phyloP scores from a whole-genome alignment of 1,139 yeast genomes.

The Suhomyces kunorum region DNA sequence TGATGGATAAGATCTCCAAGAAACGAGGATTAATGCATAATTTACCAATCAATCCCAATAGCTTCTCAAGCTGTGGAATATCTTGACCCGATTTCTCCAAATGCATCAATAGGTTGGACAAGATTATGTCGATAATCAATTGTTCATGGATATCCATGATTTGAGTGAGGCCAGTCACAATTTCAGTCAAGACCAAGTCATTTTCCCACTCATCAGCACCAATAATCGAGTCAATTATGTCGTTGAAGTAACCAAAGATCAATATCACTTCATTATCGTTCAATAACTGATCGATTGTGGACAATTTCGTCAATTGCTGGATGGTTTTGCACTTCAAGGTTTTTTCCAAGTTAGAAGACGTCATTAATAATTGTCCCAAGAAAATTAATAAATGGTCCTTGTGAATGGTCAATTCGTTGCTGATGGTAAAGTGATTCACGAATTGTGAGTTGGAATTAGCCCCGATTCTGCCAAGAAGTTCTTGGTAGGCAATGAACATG shows the following conservation, averaged over 20 bases:
- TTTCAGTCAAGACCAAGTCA: slow-evolving; percentile 36
- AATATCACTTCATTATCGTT: slow-evolving; percentile 57
- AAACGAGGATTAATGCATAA: slow-evolving; percentile 49
- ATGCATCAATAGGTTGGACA: slow-evolving; percentile 59
- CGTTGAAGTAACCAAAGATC: slow-evolving; percentile 67
- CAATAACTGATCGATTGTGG: slow-evolving; percentile 49
- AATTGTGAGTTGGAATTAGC: slow-evolving; percentile 14
- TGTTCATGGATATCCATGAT: slow-evolving; percentile 35
- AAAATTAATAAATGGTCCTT: slow-evolving; percentile 70
- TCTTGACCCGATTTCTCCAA: slow-evolving; percentile 33
- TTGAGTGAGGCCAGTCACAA: slow-evolving; percentile 53
- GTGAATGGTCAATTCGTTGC: slow-evolving; percentile 35
- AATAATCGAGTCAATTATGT: slow-evolving; percentile 46
- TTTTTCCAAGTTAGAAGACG: slow-evolving; percentile 65
- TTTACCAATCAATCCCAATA: slow-evolving; percentile 46
- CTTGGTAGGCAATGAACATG: slow-evolving; percentile 40
- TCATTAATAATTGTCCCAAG: slow-evolving; percentile 65
- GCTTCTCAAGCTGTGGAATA: slow-evolving; percentile 25
- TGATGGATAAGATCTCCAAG: slow-evolving; percentile 51
- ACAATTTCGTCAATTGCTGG: slow-evolving; percentile 59
- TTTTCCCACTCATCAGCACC: slow-evolving; percentile 33
- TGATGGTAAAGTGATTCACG: slow-evolving; percentile 15
- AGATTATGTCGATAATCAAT: slow-evolving; percentile 56
- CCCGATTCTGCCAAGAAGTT: slow-evolving; percentile 21
- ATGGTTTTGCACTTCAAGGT: slow-evolving; percentile 68